phyloP scores from a whole-genome alignment of 805 yeast genomes.

The Ogataea trehaloabstinens region DNA sequence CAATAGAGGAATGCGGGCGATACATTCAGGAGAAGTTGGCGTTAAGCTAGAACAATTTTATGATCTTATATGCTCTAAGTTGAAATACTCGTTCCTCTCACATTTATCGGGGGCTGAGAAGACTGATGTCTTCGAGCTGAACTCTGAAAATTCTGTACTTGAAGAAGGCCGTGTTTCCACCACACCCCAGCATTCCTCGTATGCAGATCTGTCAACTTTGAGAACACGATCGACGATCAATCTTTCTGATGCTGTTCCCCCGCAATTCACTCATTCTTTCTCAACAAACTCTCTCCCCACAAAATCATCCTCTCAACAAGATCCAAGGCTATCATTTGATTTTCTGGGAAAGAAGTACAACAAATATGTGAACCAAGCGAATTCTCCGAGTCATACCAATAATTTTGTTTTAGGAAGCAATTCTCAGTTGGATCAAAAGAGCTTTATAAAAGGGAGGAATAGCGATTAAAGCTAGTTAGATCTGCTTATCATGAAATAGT shows the following conservation, averaged over 20 bases:
- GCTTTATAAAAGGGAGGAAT: conserved; percentile 14
- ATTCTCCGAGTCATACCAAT: conserved; percentile 6
- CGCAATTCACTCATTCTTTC: conserved; percentile 11
- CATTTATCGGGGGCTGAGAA: conserved; percentile 16
- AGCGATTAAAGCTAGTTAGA: conserved; percentile 8
- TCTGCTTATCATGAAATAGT: conserved; percentile 4
- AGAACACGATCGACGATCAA: conserved; percentile 32
- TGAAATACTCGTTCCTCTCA: conserved; percentile 12
- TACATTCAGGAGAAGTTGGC: conserved; percentile 5
- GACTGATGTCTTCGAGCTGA: conserved; percentile 12
- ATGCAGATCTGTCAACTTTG: conserved; percentile 12
- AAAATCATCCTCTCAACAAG: conserved; percentile 5
- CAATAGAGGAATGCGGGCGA: conserved; percentile 1
- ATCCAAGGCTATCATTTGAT: conserved; percentile 14
- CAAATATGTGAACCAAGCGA: conserved; percentile 14
- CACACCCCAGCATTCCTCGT: conserved; percentile 3
- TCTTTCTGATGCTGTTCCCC: conserved; percentile 19
- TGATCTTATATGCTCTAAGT: conserved; percentile 8
- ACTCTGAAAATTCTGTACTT: conserved; percentile 7
- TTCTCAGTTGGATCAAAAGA: conserved; percentile 21
- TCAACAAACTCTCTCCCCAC: conserved; percentile 15
- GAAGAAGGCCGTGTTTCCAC: conserved; percentile 19
- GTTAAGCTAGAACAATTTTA: conserved; percentile 8
- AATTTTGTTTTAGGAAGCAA: conserved; percentile 6
- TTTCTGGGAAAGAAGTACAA: conserved; percentile 25